A percentile compares a stretch with the other conserved stretches of the same genome.
phyloP scores from a whole-genome alignment of 345 rosid genomes.

The Raphanus sativus region DNA sequence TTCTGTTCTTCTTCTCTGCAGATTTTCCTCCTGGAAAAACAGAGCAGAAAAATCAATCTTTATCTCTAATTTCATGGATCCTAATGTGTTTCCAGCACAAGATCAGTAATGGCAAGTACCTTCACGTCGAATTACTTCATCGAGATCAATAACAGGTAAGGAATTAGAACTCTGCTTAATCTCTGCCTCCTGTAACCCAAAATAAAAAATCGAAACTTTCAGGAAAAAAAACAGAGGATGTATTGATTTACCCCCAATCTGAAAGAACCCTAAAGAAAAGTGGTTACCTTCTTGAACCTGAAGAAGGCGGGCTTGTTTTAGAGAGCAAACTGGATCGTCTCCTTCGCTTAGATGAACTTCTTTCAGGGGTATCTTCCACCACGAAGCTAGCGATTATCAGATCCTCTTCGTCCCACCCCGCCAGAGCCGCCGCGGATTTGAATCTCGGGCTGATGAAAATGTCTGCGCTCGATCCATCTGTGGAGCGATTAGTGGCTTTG shows the following conservation, averaged over 20 bases:
- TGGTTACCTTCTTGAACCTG: conserved; percentile 65
- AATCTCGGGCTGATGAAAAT: conserved; percentile 74
- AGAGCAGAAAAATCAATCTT: background rate
- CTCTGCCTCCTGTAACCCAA: conserved; percentile 50
- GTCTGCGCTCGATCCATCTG: conserved; percentile 36
- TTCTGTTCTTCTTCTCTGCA: conserved; percentile 40
- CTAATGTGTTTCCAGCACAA: background rate
- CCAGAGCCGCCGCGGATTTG: conserved; percentile 86
- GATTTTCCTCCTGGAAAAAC: conserved; percentile 25
- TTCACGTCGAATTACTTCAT: conserved; percentile 45
- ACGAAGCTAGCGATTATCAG: conserved; percentile 67
- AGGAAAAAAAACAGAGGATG: background rate
- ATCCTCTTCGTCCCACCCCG: conserved; percentile 97
- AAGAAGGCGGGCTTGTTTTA: conserved; percentile 73
- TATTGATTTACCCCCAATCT: background rate
- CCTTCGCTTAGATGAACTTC: conserved; percentile 50
- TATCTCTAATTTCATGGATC: background rate
- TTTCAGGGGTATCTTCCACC: conserved; percentile 90
- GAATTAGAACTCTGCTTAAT: conserved; percentile 48
- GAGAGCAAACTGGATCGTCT: conserved; percentile 54
- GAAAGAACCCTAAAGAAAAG: conserved; percentile 7
- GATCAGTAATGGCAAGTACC: conserved; percentile 27
- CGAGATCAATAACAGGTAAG: conserved; percentile 53
- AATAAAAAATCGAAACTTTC: background rate
- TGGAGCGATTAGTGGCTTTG: conserved; percentile 19